phyloP scores from a whole-genome alignment of 495 filamentous ascomycete species.

The Talaromyces nanjingensis region DNA sequence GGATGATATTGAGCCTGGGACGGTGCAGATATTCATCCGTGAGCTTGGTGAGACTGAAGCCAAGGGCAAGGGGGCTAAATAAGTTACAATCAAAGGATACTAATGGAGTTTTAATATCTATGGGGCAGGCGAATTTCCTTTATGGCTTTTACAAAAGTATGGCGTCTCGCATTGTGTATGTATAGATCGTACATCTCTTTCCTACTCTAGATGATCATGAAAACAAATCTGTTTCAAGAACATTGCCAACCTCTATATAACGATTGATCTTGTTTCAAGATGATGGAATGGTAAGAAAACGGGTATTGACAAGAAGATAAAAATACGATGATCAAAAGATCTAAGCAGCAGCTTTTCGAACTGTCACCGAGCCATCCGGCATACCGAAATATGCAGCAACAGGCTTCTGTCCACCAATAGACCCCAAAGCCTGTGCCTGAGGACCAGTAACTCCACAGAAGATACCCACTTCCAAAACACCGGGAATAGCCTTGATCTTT shows the following conservation, averaged over 20 bases:
- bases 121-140: not conserved
- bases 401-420: slow-evolving; percentile 77
- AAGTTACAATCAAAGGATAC: slow-evolving; percentile 7
- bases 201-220: not conserved
- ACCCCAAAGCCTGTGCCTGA: slow-evolving; percentile 50
- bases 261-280: not conserved
- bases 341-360: slow-evolving; percentile 34
- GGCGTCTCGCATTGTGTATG: not conserved
- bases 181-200: not conserved
- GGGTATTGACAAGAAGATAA: not conserved
- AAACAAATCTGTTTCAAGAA: not conserved
- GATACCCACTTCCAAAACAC: slow-evolving; percentile 86
- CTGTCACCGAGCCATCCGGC: slow-evolving; percentile 64
- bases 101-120: not conserved
- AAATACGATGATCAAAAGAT: not conserved
- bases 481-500: slow-evolving; percentile 72
- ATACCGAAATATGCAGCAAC: slow-evolving; percentile 93
- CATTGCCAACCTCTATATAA: not conserved
- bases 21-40: slow-evolving; percentile 69
- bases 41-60: slow-evolving; percentile 83
- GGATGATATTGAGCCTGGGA: slow-evolving; percentile 63
- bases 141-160: not conserved
- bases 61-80: slow-evolving; percentile 72
- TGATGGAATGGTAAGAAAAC: not conserved
- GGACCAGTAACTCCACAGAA: slow-evolving; percentile 74